phyloP scores from a whole-genome alignment of 2,329 filamentous ascomycete species.

The Epichloe hybrida region DNA sequence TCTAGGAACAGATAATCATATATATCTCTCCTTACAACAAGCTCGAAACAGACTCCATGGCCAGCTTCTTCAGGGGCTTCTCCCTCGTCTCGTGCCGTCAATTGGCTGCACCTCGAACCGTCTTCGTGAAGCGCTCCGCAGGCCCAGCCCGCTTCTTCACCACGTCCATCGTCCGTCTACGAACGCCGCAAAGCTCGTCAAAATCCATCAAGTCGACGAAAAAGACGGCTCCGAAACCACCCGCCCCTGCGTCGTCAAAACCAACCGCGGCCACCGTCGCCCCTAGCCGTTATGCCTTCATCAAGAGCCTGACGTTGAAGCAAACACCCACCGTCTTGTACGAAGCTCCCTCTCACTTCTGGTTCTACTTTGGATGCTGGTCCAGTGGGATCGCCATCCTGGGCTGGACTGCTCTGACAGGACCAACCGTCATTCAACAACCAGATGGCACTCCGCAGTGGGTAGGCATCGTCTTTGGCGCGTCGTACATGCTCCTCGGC shows the following conservation, averaged over 20 bases:
- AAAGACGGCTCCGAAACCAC: slow-evolving; percentile 3
- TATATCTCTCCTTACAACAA: neutral
- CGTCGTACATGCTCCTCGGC: slow-evolving; percentile 45
- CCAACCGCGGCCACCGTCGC: slow-evolving; percentile 8
- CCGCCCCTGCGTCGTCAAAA: slow-evolving; percentile 5
- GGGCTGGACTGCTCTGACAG: slow-evolving; percentile 22
- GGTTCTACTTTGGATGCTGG: slow-evolving; percentile 49
- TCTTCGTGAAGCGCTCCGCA: slow-evolving; percentile 11
- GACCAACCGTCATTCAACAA: slow-evolving; percentile 18
- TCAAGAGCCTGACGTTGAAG: slow-evolving; percentile 41
- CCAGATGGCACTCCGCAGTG: slow-evolving; percentile 39
- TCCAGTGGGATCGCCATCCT: slow-evolving; percentile 32
- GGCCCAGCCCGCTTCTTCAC: slow-evolving; percentile 16
- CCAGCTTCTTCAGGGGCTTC: slow-evolving; percentile 19
- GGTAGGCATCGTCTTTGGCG: slow-evolving; percentile 43
- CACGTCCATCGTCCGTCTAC: slow-evolving; percentile 13
- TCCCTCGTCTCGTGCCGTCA: slow-evolving; percentile 14
- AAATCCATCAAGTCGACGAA: slow-evolving; percentile 8
- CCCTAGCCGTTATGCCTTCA: slow-evolving; percentile 29
- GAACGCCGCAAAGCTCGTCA: slow-evolving; percentile 7
- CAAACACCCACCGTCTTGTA: slow-evolving; percentile 47
- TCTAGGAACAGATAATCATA: neutral
- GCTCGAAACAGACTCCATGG: slow-evolving; percentile 12
- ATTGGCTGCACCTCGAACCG: slow-evolving; percentile 9
- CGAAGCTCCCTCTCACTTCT: slow-evolving; percentile 48